Conservation (phyloP, 176 grass and related monocot genomes). For the Phragmites australis region DNA sequence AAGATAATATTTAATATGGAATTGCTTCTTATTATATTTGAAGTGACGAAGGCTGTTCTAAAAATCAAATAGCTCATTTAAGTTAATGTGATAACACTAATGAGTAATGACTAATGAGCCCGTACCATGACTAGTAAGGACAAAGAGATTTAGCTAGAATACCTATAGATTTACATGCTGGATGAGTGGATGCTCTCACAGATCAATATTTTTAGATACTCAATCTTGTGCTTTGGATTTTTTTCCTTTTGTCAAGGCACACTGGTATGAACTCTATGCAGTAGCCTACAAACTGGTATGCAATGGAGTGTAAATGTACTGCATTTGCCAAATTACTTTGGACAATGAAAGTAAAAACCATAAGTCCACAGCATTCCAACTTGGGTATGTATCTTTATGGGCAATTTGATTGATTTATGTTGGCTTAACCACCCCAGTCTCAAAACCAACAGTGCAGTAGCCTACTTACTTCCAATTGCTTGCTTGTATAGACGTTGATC, state of each 20-base stretch:
- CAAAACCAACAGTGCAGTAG: neutral
- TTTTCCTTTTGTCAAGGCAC: no score
- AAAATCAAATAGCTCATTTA: neutral
- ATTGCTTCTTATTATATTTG: neutral
- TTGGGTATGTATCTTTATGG: neutral
- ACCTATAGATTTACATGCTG: no score
- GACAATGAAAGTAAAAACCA: neutral
- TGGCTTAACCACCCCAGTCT: neutral
- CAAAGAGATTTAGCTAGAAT: neutral
- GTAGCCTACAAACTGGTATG: neutral
- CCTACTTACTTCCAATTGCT: slow-evolving; percentile 52
- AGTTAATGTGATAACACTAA: neutral
- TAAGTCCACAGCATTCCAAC: neutral
- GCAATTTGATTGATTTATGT: neutral
- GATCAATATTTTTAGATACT: no score
- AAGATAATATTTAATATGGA: neutral
- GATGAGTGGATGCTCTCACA: no score
- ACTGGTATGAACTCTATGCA: neutral
- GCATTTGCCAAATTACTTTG: neutral
- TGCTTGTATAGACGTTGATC: slow-evolving; percentile 88
- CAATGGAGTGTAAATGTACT: neutral
- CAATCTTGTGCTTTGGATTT: no score
- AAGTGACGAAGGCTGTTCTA: neutral
- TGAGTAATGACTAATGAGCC: no score
- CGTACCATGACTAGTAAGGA: neutral